Conservation (phyloP, 108 stramenopile species). For the Fragilaria crotonensis region DNA sequence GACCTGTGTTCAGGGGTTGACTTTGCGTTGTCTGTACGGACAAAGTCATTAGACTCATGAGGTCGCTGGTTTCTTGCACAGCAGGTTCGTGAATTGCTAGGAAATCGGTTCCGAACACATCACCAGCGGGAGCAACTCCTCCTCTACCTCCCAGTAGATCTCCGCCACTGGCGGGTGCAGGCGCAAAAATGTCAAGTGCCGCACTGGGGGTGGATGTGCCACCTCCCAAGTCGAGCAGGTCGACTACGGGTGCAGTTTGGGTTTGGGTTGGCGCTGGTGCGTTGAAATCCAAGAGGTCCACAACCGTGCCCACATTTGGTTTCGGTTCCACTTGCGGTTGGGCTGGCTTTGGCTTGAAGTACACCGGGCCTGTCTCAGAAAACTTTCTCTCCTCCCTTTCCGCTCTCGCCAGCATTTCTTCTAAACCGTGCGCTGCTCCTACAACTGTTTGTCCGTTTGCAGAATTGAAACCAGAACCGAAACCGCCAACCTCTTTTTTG, state of each 20-base stretch:
- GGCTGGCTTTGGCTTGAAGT: constrained; percentile 1
- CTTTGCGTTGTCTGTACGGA: background rate
- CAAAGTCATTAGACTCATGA: constrained; percentile 4
- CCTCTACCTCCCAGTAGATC: constrained; percentile 10
- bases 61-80: background rate
- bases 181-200: background rate
- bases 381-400: constrained; percentile 21
- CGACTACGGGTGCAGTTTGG: constrained; percentile 8
- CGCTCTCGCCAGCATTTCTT: constrained; percentile 61
- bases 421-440: constrained; percentile 57
- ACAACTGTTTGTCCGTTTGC: constrained; percentile 41
- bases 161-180: background rate
- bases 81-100: constrained; percentile 3
- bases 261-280: background rate
- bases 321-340: constrained; percentile 5
- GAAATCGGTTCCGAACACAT: constrained; percentile 5
- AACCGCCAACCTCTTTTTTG: constrained; percentile 45
- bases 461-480: constrained; percentile 42
- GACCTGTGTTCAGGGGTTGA: background rate
- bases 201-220: background rate
- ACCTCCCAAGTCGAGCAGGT: constrained; percentile 22
- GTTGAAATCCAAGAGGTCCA: constrained; percentile 4
- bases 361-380: constrained; percentile 22
- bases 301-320: background rate
- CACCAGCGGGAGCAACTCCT: background rate